Conservation (phyloP, 2,329 filamentous ascomycete genomes). For the Fusarium virguliforme region DNA sequence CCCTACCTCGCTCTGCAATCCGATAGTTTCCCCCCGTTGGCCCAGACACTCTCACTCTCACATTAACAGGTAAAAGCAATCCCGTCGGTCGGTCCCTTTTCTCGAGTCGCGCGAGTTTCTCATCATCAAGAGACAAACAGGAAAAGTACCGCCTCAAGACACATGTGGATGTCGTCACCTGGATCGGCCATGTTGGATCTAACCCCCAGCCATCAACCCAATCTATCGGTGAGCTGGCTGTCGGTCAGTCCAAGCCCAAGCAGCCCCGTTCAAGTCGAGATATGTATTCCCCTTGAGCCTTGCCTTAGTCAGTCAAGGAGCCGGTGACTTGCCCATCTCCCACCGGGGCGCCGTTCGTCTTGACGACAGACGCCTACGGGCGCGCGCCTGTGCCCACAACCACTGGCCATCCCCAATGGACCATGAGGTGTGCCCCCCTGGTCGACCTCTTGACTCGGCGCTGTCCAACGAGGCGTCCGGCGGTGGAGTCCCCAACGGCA, state of each 20-base stretch:
- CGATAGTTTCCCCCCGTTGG: constrained; percentile 18
- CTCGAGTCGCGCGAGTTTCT: constrained; percentile 19
- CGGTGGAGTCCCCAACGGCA: constrained; percentile 46
- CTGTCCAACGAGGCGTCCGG: constrained; percentile 43
- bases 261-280: constrained; percentile 7
- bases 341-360: constrained; percentile 8
- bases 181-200: constrained; percentile 20
- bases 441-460: constrained; percentile 46
- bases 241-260: neutral
- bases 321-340: constrained; percentile 19
- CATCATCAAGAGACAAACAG: constrained; percentile 17
- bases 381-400: constrained; percentile 38
- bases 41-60: constrained; percentile 7
- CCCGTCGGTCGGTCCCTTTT: constrained; percentile 8
- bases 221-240: constrained; percentile 30
- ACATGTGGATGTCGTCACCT: constrained; percentile 33
- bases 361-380: constrained; percentile 23
- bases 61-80: constrained; percentile 25
- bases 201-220: constrained; percentile 34
- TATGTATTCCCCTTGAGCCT: neutral
- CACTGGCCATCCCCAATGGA: constrained; percentile 32
- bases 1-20: constrained; percentile 25
- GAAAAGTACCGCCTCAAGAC: constrained; percentile 31
- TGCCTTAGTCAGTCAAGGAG: constrained; percentile 14
- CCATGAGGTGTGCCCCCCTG: constrained; percentile 10